Evolutionary conservation across 148 eudicot genomes (phyloP).

Genomic region (Gaultheria prostrata): DNA sequence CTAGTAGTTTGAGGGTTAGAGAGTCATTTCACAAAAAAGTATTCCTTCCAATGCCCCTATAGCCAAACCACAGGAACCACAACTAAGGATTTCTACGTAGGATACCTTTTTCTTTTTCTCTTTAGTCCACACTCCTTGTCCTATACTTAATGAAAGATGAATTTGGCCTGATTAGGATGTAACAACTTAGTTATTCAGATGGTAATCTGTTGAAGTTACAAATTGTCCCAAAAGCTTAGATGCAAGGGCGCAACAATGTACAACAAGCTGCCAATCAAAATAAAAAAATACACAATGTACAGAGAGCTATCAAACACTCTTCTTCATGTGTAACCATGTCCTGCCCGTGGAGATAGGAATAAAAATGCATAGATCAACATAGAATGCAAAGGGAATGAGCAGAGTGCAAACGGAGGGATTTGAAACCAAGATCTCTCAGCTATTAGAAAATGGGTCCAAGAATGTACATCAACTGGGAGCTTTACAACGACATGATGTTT

Average conservation of each 20-base stretch:
- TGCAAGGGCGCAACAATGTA: not conserved
- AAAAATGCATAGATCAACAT: not conserved
- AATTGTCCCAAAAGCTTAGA: not conserved
- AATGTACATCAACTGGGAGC: not conserved
- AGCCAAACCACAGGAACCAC: not conserved
- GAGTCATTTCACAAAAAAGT: not conserved
- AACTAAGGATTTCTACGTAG: not conserved
- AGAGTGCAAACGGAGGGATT: not conserved
- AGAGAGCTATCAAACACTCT: not conserved
- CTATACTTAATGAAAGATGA: not conserved
- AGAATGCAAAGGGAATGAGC: not conserved
- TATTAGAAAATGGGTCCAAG: not conserved
- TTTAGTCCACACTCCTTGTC: not conserved
- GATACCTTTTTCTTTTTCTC: not conserved
- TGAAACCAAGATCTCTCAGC: not conserved
- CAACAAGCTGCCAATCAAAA: no score
- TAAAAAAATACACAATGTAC: not conserved
- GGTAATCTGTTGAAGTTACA: not conserved
- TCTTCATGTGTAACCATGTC: not conserved
- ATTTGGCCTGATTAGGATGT: slow-evolving; percentile 6
- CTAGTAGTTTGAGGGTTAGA: not conserved
- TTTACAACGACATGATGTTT: not conserved
- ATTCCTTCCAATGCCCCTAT: not conserved
- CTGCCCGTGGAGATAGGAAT: not conserved
- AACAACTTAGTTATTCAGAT: not conserved